Conservation (phyloP, 169 alveolate species). For the Plasmodium coatneyi region DNA sequence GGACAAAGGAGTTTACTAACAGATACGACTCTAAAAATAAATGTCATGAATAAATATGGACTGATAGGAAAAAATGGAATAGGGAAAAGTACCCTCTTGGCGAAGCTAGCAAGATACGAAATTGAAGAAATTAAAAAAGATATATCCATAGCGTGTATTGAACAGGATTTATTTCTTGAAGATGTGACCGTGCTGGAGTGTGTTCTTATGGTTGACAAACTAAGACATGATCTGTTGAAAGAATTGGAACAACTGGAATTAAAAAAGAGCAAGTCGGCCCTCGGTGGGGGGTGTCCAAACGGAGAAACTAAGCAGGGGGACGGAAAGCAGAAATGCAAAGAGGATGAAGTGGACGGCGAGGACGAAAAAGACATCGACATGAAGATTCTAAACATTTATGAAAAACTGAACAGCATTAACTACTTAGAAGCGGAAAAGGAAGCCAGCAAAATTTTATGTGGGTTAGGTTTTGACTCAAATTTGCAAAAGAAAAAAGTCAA, state of each 20-base stretch:
- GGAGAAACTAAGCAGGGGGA: neutral
- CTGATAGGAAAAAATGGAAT: constrained; percentile 97
- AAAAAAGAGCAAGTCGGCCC: constrained; percentile 55
- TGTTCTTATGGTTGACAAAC: constrained; percentile 95
- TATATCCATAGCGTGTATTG: constrained; percentile 94
- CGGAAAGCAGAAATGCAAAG: neutral
- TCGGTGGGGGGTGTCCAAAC: neutral
- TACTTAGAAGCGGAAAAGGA: constrained; percentile 79
- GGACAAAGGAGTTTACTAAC: constrained; percentile 95
- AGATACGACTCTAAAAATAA: constrained; percentile 92
- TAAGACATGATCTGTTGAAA: constrained; percentile 90
- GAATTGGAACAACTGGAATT: constrained; percentile 87
- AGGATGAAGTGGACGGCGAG: constrained; percentile 53
- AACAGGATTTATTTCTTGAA: constrained; percentile 90
- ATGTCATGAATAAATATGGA: constrained; percentile 94
- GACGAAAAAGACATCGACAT: constrained; percentile 91
- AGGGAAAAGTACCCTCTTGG: constrained; percentile 96
- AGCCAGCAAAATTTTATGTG: constrained; percentile 82
- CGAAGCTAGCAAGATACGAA: constrained; percentile 95
- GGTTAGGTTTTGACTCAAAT: constrained; percentile 94
- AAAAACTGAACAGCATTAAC: constrained; percentile 88
- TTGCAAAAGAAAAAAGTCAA: constrained; percentile 88
- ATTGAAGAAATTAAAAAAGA: constrained; percentile 93
- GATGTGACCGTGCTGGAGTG: constrained; percentile 92
- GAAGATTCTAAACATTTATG: constrained; percentile 90